Base-by-base conservation (phyloP, 768 basidiomycete genomes). In the Pholiota microspora region DNA sequence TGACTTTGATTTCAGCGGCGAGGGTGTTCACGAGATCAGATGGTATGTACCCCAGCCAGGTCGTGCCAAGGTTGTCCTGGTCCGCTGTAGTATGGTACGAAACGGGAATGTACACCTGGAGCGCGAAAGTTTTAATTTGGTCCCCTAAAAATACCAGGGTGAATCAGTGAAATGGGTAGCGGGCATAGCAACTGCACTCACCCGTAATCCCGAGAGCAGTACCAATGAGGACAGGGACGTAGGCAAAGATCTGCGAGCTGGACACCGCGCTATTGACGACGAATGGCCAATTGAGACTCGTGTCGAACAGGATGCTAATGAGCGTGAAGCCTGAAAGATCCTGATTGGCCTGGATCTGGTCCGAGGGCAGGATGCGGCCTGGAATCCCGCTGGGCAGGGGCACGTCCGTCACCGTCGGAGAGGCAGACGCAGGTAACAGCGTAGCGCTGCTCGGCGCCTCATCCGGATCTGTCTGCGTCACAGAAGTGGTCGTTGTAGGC, bases 181-280 rank as follows among this genome's bases (percentile, higher is more conserved):
- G 28, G 29, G 6, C 16, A 48, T 5, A 45, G 27, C 15, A 50
- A 45, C 13, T 16, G 46, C 31, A 66, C 71, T 25, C 47, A 77
- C 77, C 63, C 68, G 28, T 47, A 75, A 74, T 64, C 0, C 56
- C 64, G 1, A 77, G 61, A 8, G 73, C 71, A 7, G 60, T 67
- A 1, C 61, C 53, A 25, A 79, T 65, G 42, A 77, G 65, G 0
- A 63, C 24, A 1, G 92, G 91, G 51, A 87, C 71, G 63, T 77
- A 87, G 10, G 80, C 82, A 64, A 98, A 90, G 38, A 98, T 77
- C 72, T 98, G 92, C 45, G 79, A 85, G 2, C 82, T 76, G 0
- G 89, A 79, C 51, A 85, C 74, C 7, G 69, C 55, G 55, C 75
- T 83, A 12, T 59, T 59, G 35, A 84, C 81, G 3, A 94, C 88